Evolutionary conservation across 371 early-diverging fungal species (phyloP).

Genomic region (Dinochytrium kinnereticum): DNA sequence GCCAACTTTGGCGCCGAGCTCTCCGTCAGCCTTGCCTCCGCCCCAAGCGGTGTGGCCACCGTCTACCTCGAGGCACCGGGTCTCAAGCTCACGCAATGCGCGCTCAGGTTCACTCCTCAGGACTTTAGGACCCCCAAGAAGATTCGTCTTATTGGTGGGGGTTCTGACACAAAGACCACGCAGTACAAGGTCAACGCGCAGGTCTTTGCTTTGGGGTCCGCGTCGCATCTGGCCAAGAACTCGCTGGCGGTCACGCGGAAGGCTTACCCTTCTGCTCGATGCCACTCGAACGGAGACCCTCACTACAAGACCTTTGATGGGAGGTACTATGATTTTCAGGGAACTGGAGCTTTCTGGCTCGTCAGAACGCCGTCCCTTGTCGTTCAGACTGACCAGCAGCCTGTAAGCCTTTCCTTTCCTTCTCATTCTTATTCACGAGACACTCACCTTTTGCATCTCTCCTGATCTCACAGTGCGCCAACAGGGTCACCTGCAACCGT

Average conservation of each 20-base stretch:
- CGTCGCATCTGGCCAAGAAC: neutral
- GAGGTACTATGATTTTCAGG: neutral
- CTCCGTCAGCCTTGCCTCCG: conserved; percentile 7
- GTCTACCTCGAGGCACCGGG: conserved; percentile 17
- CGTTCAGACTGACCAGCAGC: conserved; percentile 30
- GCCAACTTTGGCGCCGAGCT: conserved; percentile 8
- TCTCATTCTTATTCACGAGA: neutral
- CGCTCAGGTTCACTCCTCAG: conserved; percentile 2
- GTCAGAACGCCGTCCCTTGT: conserved; percentile 20
- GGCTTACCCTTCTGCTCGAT: neutral
- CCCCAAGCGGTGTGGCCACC: neutral
- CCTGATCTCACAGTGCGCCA: neutral
- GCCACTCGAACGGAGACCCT: conserved; percentile 29
- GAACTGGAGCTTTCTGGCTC: conserved; percentile 23
- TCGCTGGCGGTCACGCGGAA: neutral
- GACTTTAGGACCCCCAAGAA: neutral
- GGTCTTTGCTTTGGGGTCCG: neutral
- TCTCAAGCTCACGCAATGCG: neutral
- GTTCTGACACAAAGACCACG: neutral
- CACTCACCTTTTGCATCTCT: neutral
- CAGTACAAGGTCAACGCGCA: conserved; percentile 8
- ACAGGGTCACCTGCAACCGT: conserved; percentile 8
- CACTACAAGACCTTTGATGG: conserved; percentile 28
- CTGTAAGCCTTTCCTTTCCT: neutral
- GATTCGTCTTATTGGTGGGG: neutral